phyloP scores from a whole-genome alignment of 2,329 filamentous ascomycete genomes.

The Phoma herbarum region DNA sequence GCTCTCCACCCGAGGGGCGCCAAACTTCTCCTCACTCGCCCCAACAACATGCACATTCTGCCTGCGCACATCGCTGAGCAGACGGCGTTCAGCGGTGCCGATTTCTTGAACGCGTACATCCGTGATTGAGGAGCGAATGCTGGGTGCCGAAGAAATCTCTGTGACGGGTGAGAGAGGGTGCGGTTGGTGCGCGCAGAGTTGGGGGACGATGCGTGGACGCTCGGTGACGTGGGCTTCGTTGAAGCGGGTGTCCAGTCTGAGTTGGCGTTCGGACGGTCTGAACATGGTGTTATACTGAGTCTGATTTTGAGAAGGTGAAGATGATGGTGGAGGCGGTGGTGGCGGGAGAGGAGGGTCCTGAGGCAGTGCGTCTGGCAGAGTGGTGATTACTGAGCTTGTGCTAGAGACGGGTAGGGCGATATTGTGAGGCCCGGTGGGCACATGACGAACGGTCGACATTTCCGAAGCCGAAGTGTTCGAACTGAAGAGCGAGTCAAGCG shows the following conservation, averaged over 20 bases:
- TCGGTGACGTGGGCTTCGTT: conserved; percentile 2
- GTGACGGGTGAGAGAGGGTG: background rate
- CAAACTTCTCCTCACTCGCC: background rate
- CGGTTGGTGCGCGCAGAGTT: background rate
- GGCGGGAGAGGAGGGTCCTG: background rate
- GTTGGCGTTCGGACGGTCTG: background rate
- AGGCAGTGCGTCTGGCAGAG: background rate
- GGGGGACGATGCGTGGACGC: background rate
- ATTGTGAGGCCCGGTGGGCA: background rate
- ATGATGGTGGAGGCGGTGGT: background rate
- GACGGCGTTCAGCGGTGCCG: background rate
- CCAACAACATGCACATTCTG: background rate
- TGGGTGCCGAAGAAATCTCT: background rate
- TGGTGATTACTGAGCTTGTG: background rate
- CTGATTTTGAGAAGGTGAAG: background rate
- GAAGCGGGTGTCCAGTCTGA: background rate
- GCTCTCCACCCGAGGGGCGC: no score
- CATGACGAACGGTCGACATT: background rate
- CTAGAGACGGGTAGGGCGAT: background rate
- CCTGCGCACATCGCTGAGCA: background rate
- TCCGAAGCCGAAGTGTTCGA: conserved; percentile 3
- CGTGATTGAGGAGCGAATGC: background rate
- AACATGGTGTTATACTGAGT: background rate
- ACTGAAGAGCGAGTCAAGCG: conserved; percentile 2
- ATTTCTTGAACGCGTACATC: background rate